Conservation (phyloP, 345 rosid genomes). For the Excoecaria cochinchinensis region DNA sequence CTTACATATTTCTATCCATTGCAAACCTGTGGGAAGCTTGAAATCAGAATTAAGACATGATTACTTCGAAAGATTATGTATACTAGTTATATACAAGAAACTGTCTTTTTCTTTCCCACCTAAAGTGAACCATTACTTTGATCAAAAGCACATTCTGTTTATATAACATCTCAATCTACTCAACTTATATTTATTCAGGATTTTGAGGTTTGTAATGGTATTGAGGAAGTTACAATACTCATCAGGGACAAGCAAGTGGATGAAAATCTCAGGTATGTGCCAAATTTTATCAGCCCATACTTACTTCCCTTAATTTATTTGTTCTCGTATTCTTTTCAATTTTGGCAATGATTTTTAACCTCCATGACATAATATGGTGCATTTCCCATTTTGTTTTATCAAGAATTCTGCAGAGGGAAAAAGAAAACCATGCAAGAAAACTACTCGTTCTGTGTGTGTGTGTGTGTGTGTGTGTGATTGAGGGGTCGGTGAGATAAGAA, state of each 20-base stretch:
- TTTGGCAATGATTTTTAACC: not conserved
- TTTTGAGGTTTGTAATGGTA: constrained; percentile 82
- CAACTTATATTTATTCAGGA: constrained; percentile 45
- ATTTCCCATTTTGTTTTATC: not conserved
- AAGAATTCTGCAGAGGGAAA: not conserved
- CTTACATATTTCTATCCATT: not conserved
- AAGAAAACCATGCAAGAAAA: not conserved
- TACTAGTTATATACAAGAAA: not conserved
- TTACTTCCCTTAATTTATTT: not conserved
- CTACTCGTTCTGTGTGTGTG: not conserved
- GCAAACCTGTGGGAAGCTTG: not conserved
- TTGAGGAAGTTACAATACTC: constrained; percentile 86
- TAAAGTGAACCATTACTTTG: not conserved
- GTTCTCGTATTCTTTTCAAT: not conserved
- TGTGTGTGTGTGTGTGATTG: not conserved
- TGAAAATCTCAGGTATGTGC: constrained; percentile 77
- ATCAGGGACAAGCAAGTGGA: constrained; percentile 86
- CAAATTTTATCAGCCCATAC: not conserved
- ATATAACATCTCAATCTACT: not conserved
- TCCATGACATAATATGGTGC: not conserved
- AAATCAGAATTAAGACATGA: not conserved
- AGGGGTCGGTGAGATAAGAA: not conserved
- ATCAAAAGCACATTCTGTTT: not conserved
- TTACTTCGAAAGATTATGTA: not conserved
- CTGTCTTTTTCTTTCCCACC: not conserved